These are phyloP conservation scores for Boletus rufocinnamomeus DNA, from an alignment of 768 basidiomycete genomes.

Conservation along the genomic window DNA sequence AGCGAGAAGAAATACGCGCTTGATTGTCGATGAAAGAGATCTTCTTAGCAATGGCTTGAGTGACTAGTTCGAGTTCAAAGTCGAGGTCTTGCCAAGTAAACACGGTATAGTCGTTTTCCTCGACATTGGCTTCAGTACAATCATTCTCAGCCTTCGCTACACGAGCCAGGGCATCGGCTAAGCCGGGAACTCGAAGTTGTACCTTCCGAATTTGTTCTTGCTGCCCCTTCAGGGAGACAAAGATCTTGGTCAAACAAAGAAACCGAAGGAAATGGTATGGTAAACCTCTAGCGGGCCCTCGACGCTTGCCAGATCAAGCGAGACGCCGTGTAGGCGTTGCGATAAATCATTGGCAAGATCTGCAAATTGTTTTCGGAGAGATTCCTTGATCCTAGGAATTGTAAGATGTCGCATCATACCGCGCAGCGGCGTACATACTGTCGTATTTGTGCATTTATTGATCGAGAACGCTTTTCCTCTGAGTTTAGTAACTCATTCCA, in stretches of 20 bases:
- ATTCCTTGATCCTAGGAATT: slow-evolving; percentile 71
- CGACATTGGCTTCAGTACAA: slow-evolving; percentile 86
- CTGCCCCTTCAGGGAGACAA: slow-evolving; percentile 56
- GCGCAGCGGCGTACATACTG: slow-evolving; percentile 54
- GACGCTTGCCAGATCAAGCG: slow-evolving; percentile 70
- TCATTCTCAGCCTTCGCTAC: slow-evolving; percentile 70
- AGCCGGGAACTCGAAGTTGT: slow-evolving; percentile 63
- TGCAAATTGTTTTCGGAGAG: slow-evolving; percentile 75
- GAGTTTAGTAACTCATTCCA: slow-evolving; percentile 75
- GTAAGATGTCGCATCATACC: slow-evolving; percentile 3
- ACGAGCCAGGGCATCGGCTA: slow-evolving; percentile 56
- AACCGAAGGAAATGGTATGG: slow-evolving; percentile 6
- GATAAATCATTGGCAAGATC: slow-evolving; percentile 77
- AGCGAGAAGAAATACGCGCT: slow-evolving; percentile 40
- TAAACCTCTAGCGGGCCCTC: slow-evolving; percentile 75
- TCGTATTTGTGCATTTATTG: slow-evolving; percentile 88
- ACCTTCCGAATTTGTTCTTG: slow-evolving; percentile 66
- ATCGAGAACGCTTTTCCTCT: slow-evolving; percentile 75
- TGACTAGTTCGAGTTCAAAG: slow-evolving; percentile 84
- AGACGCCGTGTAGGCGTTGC: slow-evolving; percentile 61
- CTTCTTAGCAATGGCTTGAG: slow-evolving; percentile 82
- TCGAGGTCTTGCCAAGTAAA: slow-evolving; percentile 87
- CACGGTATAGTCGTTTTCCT: slow-evolving; percentile 95
- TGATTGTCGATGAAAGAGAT: slow-evolving; percentile 97
- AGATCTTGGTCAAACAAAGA: slow-evolving; percentile 9